phyloP scores from a whole-genome alignment of 495 filamentous ascomycete species.

The Penicillium bovifimosum region DNA sequence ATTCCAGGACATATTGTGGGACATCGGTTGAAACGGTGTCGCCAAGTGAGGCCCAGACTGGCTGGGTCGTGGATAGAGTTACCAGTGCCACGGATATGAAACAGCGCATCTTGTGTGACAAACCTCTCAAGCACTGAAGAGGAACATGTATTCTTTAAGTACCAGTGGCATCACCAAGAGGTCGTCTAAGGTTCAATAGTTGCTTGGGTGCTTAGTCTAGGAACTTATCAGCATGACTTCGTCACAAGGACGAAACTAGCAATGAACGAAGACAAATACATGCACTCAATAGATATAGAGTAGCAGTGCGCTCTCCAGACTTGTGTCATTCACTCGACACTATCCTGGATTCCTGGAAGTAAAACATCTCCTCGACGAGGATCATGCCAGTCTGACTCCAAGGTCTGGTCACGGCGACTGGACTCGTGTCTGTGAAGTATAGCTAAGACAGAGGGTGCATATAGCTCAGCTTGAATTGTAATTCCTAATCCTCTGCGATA shows the following conservation, averaged over 20 bases:
- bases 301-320: background rate
- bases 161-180: background rate
- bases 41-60: background rate
- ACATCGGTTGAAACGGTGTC: conserved; percentile 8
- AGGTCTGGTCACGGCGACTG: background rate
- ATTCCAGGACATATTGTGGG: conserved; percentile 29
- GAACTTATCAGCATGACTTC: background rate
- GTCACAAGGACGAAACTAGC: background rate
- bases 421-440: background rate
- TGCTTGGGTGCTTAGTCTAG: background rate
- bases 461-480: background rate
- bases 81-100: conserved; percentile 6
- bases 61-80: conserved; percentile 1
- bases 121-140: background rate
- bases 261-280: background rate
- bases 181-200: too few species aligned
- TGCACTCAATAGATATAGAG: too few species aligned
- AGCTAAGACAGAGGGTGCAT: background rate
- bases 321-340: background rate
- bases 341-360: background rate
- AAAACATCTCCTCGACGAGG: background rate
- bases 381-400: conserved; percentile 4
- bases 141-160: background rate
- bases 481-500: background rate
- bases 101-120: conserved; percentile 7